phyloP scores from a whole-genome alignment of 2,329 filamentous ascomycete species.

The Apiospora pterosperma region DNA sequence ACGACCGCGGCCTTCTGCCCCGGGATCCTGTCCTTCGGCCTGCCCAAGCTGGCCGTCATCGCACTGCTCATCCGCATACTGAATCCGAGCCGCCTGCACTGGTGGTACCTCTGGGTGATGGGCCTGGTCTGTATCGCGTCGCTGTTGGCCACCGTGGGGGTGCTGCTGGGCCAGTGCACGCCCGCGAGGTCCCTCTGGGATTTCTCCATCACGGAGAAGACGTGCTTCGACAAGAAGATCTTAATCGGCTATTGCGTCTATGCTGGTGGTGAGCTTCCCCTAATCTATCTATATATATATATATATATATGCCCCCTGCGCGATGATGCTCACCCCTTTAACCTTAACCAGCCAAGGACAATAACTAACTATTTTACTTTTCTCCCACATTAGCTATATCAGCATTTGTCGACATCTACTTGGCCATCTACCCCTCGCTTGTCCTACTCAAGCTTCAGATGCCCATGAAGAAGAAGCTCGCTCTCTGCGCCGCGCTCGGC shows the following conservation, averaged over 20 bases:
- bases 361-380: neutral
- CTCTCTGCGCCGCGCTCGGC: conserved; percentile 20
- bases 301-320: too few species aligned
- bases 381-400: conserved; percentile 23
- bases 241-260: neutral
- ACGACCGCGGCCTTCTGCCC: conserved; percentile 23
- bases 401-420: conserved; percentile 36
- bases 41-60: conserved; percentile 27
- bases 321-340: too few species aligned
- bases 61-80: conserved; percentile 22
- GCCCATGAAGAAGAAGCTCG: conserved; percentile 23
- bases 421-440: conserved; percentile 37
- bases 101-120: conserved; percentile 15
- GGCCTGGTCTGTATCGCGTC: neutral
- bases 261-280: neutral
- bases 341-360: neutral
- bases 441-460: conserved; percentile 35
- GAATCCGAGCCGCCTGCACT: conserved; percentile 18
- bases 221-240: neutral
- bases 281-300: conserved; percentile 14
- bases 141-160: neutral
- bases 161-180: neutral
- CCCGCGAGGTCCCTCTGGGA: neutral
- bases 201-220: neutral
- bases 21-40: conserved; percentile 22